phyloP scores from a whole-genome alignment of 345 rosid genomes.

The Melaleuca alternifolia region DNA sequence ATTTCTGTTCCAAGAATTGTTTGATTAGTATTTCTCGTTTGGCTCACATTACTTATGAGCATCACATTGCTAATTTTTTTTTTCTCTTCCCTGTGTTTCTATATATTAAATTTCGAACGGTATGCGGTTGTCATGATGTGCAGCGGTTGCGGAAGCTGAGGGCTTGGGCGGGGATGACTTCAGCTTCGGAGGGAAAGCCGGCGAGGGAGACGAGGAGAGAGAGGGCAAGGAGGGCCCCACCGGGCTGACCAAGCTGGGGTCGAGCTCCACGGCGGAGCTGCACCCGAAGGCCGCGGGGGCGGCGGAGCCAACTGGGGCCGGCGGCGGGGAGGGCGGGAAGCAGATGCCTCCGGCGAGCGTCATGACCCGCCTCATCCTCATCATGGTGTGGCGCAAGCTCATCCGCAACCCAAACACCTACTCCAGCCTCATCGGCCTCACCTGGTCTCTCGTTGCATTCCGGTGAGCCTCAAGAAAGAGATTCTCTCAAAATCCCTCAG shows the following conservation, averaged over 20 bases:
- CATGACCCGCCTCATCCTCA: conserved; percentile 83
- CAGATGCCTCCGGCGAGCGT: conserved; percentile 92
- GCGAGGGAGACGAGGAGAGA: conserved; percentile 11
- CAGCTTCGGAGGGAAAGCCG: conserved; percentile 47
- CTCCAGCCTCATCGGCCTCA: conserved; percentile 83
- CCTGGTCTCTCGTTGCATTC: conserved; percentile 83
- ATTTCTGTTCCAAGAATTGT: neutral
- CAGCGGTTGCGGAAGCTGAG: conserved; percentile 37
- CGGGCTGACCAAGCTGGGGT: conserved; percentile 52
- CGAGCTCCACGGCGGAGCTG: conserved; percentile 34
- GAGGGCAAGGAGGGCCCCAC: conserved; percentile 37
- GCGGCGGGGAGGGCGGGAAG: conserved; percentile 1
- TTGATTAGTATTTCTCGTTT: neutral
- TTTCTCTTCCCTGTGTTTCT: neutral
- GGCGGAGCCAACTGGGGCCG: neutral
- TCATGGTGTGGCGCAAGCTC: conserved; percentile 98
- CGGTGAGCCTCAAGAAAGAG: conserved; percentile 20
- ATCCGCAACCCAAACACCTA: conserved; percentile 94
- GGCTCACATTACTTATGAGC: neutral
- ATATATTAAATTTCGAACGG: neutral
- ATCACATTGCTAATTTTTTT: neutral
- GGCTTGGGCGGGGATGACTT: conserved; percentile 44
- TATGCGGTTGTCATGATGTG: neutral
- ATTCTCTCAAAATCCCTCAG: neutral
- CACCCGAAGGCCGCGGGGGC: conserved; percentile 25